Conservation (phyloP, 768 basidiomycete genomes). For the Mycena chlorophos region DNA sequence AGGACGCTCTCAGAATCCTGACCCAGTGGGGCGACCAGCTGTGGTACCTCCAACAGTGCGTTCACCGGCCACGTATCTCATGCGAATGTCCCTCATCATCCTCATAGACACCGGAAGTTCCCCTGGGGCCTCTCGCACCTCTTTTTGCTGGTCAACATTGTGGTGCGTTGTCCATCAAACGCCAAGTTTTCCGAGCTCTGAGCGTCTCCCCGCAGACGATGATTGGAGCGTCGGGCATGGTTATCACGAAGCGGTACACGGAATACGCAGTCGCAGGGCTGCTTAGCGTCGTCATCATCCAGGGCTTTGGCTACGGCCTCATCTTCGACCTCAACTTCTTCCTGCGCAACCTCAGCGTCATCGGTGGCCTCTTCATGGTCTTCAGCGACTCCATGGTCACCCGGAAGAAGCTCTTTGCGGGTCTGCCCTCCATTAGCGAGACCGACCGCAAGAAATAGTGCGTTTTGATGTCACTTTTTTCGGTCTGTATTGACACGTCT, state of each 20-base stretch:
- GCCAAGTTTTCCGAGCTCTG: background rate
- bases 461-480: conserved; percentile 27
- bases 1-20: conserved; percentile 91
- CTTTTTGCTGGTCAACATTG: conserved; percentile 88
- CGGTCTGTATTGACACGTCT: background rate
- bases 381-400: conserved; percentile 94
- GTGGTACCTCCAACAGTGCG: conserved; percentile 96
- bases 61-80: conserved; percentile 14
- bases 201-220: conserved; percentile 67
- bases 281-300: conserved; percentile 86
- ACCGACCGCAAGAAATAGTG: conserved; percentile 99
- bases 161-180: conserved; percentile 55
- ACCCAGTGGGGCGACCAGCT: conserved; percentile 97
- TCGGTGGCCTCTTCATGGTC: conserved; percentile 98
- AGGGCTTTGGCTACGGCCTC: conserved; percentile 98
- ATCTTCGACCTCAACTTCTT: conserved; percentile 99
- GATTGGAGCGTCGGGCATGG: conserved; percentile 78
- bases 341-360: conserved; percentile 97
- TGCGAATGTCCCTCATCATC: conserved; percentile 5
- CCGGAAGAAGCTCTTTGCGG: conserved; percentile 86
- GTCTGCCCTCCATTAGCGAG: conserved; percentile 86
- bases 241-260: conserved; percentile 85
- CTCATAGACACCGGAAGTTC: conserved; percentile 84
- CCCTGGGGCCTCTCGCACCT: conserved; percentile 93
- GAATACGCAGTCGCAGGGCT: conserved; percentile 91